Evolutionary conservation across 2,329 filamentous ascomycete species (phyloP).

Genomic region (Zasmidium angulare): DNA sequence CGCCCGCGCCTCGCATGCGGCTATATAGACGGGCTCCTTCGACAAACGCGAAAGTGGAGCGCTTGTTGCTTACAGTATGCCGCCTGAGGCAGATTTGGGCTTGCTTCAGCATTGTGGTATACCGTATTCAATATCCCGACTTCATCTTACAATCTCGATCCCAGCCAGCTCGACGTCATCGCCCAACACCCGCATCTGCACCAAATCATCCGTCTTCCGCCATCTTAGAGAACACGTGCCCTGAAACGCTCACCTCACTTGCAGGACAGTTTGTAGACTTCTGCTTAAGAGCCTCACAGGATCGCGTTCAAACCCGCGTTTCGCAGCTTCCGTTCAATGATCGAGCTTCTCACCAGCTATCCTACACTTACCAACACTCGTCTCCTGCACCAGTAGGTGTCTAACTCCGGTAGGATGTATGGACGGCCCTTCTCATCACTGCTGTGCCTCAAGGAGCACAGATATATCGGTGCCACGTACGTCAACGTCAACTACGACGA

Average conservation of each 20-base stretch:
- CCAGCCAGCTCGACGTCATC: neutral
- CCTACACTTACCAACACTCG: neutral
- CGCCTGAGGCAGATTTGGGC: too few species aligned
- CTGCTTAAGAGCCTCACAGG: neutral
- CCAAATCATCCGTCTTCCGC: neutral
- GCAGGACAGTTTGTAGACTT: neutral
- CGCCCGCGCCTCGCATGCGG: neutral
- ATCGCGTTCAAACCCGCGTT: neutral
- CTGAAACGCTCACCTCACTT: neutral
- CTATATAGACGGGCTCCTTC: neutral
- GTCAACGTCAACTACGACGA: neutral
- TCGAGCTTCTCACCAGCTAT: neutral
- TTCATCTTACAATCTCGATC: neutral
- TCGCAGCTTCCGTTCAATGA: neutral
- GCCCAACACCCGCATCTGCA: neutral
- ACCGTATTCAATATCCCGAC: neutral
- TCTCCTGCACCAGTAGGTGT: neutral
- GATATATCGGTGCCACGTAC: neutral
- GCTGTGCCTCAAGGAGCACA: neutral
- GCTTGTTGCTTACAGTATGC: neutral
- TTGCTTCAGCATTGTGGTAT: neutral
- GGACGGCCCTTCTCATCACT: neutral
- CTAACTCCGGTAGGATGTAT: neutral
- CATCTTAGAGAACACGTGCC: neutral
- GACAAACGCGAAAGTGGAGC: neutral